Evolutionary conservation across 345 rosid genomes (phyloP).

Genomic region (Citrus australasica): DNA sequence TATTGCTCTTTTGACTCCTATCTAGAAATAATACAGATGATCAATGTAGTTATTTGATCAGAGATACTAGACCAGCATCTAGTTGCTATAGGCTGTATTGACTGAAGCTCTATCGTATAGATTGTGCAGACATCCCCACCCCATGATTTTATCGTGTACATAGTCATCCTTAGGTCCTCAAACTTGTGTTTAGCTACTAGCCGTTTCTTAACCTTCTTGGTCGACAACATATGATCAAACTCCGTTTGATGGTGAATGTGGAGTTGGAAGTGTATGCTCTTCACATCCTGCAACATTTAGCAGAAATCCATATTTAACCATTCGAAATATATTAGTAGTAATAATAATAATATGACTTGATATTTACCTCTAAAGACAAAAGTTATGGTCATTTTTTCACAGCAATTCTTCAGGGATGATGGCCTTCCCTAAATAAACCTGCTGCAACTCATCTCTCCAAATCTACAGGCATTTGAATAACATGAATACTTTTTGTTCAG

Average conservation of each 20-base stretch:
- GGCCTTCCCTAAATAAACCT: conserved; percentile 70
- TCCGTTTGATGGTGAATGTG: neutral
- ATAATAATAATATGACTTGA: neutral
- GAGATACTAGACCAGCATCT: neutral
- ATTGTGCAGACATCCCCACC: neutral
- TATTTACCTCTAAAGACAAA: conserved; percentile 18
- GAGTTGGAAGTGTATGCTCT: neutral
- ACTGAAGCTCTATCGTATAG: neutral
- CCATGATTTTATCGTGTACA: neutral
- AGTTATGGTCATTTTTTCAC: neutral
- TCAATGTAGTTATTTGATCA: neutral
- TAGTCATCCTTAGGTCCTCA: conserved; percentile 3
- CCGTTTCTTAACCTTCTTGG: neutral
- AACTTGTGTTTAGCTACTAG: neutral
- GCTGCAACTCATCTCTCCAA: conserved; percentile 94
- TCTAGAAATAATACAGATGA: neutral
- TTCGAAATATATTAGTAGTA: neutral
- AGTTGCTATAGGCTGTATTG: neutral
- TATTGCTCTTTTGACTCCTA: neutral
- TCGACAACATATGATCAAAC: neutral
- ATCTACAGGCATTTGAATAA: conserved; percentile 40
- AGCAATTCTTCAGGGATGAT: conserved; percentile 41
- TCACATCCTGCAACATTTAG: conserved; percentile 10
- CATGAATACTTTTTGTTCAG: neutral
- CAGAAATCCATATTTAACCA: neutral